Evolutionary conservation across 2,329 filamentous ascomycete genomes (phyloP).

Genomic region (Diplodia scrobiculata): DNA sequence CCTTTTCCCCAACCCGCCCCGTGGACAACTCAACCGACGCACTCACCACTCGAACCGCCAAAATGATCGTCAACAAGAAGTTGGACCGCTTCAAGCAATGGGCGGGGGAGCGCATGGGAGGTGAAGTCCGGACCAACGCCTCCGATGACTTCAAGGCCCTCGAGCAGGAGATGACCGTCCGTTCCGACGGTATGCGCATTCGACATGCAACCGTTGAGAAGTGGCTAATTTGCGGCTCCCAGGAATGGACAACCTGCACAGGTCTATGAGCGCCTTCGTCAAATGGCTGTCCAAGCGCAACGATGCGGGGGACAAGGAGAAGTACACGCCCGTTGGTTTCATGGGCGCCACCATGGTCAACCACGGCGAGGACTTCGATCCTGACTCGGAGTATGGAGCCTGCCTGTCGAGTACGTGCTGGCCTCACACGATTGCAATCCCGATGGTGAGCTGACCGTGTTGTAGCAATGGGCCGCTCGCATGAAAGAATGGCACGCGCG

Average conservation of each 20-base stretch:
- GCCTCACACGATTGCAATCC: neutral
- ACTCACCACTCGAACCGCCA: slow-evolving; percentile 29
- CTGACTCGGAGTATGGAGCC: slow-evolving; percentile 86
- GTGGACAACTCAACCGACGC: slow-evolving; percentile 5
- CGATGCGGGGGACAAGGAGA: slow-evolving; percentile 86
- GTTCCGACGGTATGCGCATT: slow-evolving; percentile 71
- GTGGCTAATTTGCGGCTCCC: neutral
- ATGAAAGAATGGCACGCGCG: slow-evolving; percentile 81
- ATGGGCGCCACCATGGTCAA: slow-evolving; percentile 82
- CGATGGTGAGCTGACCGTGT: slow-evolving; percentile 32
- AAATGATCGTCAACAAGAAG: slow-evolving; percentile 76
- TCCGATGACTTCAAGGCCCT: slow-evolving; percentile 89
- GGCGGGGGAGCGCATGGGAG: slow-evolving; percentile 95
- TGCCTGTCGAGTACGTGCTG: slow-evolving; percentile 68
- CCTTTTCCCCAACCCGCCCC: slow-evolving; percentile 17
- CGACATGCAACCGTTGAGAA: slow-evolving; percentile 19
- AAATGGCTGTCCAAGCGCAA: slow-evolving; percentile 84
- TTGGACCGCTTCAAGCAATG: slow-evolving; percentile 96
- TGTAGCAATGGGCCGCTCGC: slow-evolving; percentile 74
- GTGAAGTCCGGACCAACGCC: slow-evolving; percentile 80
- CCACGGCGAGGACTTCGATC: slow-evolving; percentile 91
- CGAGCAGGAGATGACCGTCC: slow-evolving; percentile 85
- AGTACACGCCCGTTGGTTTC: slow-evolving; percentile 75
- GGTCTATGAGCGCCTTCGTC: slow-evolving; percentile 80
- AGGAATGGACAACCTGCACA: slow-evolving; percentile 91